Evolutionary conservation across 164 flowering plant species (phyloP).

Genomic region (Houttuynia cordata): DNA sequence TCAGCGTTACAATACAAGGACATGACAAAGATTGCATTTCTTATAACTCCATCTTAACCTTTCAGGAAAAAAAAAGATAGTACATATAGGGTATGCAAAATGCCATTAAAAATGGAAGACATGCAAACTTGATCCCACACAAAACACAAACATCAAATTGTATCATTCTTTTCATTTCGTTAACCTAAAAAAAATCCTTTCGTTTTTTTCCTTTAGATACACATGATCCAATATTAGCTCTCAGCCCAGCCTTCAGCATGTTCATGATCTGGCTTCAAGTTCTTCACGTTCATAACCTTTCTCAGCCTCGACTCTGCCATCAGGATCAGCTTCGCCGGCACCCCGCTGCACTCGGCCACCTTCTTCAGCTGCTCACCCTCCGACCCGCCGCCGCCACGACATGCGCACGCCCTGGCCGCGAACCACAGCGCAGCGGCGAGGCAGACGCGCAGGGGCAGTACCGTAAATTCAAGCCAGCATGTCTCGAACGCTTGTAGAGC

Average conservation of each 20-base stretch:
- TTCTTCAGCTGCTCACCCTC: slow-evolving; percentile 18
- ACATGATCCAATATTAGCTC: slow-evolving; percentile 2
- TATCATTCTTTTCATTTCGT: no score
- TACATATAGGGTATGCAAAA: not conserved
- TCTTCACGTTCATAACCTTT: slow-evolving; percentile 11
- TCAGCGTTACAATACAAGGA: no score
- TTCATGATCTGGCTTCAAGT: not conserved
- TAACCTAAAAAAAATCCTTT: no score
- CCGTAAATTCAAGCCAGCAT: slow-evolving; percentile 15
- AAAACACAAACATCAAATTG: not conserved
- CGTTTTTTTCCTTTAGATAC: not conserved
- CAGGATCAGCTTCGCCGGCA: slow-evolving; percentile 40
- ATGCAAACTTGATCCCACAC: not conserved
- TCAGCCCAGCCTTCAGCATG: slow-evolving; percentile 32
- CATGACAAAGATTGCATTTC: no score
- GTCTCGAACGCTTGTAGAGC: slow-evolving; percentile 23
- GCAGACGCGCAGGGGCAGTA: slow-evolving; percentile 27
- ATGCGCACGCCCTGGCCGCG: slow-evolving; percentile 17
- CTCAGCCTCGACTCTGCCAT: slow-evolving; percentile 30
- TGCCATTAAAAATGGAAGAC: not conserved
- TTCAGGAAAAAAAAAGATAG: not conserved
- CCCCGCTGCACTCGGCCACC: slow-evolving; percentile 42
- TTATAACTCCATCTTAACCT: not conserved
- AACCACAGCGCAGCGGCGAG: slow-evolving; percentile 47
- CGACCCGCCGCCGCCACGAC: slow-evolving; percentile 14